phyloP scores from a whole-genome alignment of 1,284 basidiomycete species.

The Malassezia furfur region DNA sequence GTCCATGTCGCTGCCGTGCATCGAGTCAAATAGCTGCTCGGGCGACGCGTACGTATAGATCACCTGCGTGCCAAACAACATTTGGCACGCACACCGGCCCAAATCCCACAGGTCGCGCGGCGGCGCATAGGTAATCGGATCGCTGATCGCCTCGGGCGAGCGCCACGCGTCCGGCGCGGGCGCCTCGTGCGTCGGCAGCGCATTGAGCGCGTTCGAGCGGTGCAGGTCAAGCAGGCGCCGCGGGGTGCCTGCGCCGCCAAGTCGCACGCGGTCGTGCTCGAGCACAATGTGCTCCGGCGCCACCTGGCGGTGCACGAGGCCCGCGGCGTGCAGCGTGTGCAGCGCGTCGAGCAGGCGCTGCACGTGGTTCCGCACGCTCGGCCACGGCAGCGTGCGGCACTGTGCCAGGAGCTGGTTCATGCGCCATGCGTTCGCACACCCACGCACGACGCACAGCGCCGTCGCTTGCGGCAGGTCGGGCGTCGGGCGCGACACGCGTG shows the following conservation, averaged over 20 bases:
- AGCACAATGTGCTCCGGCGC: conserved; percentile 22
- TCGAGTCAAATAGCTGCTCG: conserved; percentile 21
- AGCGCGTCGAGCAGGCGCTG: conserved; percentile 30
- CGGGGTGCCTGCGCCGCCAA: conserved; percentile 26
- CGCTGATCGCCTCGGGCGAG: conserved; percentile 34
- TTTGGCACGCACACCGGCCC: conserved; percentile 37
- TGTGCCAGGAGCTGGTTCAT: conserved; percentile 29
- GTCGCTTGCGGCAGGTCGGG: neutral
- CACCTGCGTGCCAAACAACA: conserved; percentile 39
- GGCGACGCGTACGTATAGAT: conserved; percentile 23
- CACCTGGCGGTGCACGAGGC: conserved; percentile 38
- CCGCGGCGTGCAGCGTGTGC: conserved; percentile 29
- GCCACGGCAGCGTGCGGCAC: conserved; percentile 31
- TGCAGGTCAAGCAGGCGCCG: conserved; percentile 38
- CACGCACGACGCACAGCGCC: conserved; percentile 25
- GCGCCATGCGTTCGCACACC: conserved; percentile 19
- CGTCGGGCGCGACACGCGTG: conserved; percentile 12
- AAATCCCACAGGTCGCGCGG: conserved; percentile 46
- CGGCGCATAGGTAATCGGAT: conserved; percentile 32
- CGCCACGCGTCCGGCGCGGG: conserved; percentile 29
- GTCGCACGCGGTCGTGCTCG: conserved; percentile 17
- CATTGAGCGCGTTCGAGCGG: conserved; percentile 33
- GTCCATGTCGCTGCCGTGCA: neutral
- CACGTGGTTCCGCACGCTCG: conserved; percentile 26
- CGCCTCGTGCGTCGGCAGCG: conserved; percentile 15